Percentiles rank a stretch among this genome's conserved stretches.
Evolutionary conservation across 2,329 filamentous ascomycete species (phyloP).

Genomic region (Calonectria naviculata): DNA sequence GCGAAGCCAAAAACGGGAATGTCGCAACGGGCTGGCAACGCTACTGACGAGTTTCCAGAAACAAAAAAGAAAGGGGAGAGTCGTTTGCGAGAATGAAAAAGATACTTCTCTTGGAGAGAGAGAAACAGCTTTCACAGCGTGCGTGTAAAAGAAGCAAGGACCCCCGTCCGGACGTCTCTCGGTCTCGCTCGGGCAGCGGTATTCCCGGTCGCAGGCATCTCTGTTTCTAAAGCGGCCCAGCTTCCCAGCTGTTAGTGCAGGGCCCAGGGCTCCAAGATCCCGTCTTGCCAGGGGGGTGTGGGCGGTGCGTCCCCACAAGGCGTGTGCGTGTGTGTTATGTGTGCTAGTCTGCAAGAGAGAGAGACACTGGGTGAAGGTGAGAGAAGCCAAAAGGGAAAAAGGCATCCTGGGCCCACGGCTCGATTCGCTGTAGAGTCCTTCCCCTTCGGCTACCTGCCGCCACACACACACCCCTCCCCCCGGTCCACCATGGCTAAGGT

Average conservation of each 20-base stretch:
- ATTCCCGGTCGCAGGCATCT: conserved; percentile 12
- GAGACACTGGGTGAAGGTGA: background rate
- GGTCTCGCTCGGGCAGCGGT: conserved; percentile 25
- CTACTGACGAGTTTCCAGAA: background rate
- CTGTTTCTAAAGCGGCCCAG: background rate
- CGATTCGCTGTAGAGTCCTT: background rate
- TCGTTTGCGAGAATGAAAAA: background rate
- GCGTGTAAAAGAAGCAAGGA: conserved; percentile 7
- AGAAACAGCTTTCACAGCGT: background rate
- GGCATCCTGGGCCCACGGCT: conserved; percentile 10
- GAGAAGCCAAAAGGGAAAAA: background rate
- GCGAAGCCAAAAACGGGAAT: background rate
- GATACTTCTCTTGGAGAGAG: background rate
- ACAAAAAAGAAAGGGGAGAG: background rate
- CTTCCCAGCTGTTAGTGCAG: background rate
- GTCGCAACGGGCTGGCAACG: background rate
- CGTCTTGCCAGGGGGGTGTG: background rate
- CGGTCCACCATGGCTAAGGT: conserved; percentile 17
- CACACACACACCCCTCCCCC: background rate
- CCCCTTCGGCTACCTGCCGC: background rate
- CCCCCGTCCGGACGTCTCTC: conserved; percentile 40
- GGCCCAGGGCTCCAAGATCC: conserved; percentile 16
- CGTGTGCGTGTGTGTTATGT: conserved; percentile 9
- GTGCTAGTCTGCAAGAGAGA: background rate
- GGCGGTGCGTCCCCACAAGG: conserved; percentile 12